These are phyloP conservation scores for Aspergillus costaricaensis DNA, from an alignment of 2,329 filamentous ascomycete genomes.

Conservation along the genomic window DNA sequence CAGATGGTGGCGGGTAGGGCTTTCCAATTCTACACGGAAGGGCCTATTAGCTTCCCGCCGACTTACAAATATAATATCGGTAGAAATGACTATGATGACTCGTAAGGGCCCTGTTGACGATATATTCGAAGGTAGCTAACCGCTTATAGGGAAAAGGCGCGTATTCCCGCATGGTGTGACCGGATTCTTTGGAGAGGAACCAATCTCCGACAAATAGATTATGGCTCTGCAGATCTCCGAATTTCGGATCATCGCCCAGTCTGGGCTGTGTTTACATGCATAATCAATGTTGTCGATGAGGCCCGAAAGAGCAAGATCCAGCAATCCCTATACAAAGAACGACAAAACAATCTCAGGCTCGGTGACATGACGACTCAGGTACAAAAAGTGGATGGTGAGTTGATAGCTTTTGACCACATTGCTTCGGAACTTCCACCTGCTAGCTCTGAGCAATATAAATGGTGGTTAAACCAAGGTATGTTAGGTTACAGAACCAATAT, in stretches of 20 bases:
- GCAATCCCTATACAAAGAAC: constrained; percentile 69
- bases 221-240: constrained; percentile 76
- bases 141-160: constrained; percentile 73
- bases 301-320: constrained; percentile 70
- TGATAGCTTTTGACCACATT: constrained; percentile 78
- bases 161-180: constrained; percentile 97
- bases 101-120: constrained; percentile 54
- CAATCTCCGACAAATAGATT: constrained; percentile 79
- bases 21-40: constrained; percentile 91
- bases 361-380: constrained; percentile 23
- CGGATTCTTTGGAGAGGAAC: constrained; percentile 83
- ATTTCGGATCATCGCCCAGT: constrained; percentile 98
- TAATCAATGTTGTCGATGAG: constrained; percentile 79
- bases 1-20: constrained; percentile 93
- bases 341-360: constrained; percentile 59
- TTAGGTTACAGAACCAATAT: neutral
- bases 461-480: constrained; percentile 65
- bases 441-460: constrained; percentile 63
- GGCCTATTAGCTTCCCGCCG: constrained; percentile 81
- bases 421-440: constrained; percentile 71
- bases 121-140: constrained; percentile 30
- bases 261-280: constrained; percentile 83
- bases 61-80: constrained; percentile 96
- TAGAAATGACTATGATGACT: constrained; percentile 86
- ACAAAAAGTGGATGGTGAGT: constrained; percentile 65